Percentiles rank a stretch among this genome's conserved stretches.
These are phyloP conservation scores for Rhodotorula diobovata DNA, from an alignment of 768 basidiomycete species.

Conservation along the genomic window DNA sequence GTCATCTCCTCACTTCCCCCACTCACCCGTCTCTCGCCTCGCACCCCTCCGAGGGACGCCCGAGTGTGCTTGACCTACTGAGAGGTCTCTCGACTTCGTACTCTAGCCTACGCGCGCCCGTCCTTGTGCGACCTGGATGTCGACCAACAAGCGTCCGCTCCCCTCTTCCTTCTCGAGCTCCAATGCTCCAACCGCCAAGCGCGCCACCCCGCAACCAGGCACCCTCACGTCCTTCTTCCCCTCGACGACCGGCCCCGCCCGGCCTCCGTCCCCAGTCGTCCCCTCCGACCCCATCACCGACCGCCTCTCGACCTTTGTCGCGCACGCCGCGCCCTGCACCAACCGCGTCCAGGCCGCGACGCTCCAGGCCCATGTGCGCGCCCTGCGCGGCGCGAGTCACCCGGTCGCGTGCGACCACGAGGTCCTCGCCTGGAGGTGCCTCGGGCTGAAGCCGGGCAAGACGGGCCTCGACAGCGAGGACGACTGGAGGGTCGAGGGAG, in stretches of 20 bases:
- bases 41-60: too few species aligned
- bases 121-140: neutral
- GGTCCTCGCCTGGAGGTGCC: constrained; percentile 73
- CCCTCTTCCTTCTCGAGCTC: neutral
- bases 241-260: constrained; percentile 2
- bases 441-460: constrained; percentile 62
- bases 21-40: too few species aligned
- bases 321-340: constrained; percentile 58
- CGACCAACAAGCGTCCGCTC: neutral
- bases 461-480: constrained; percentile 67
- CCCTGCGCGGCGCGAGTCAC: neutral
- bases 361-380: constrained; percentile 15
- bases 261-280: constrained; percentile 44
- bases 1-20: too few species aligned
- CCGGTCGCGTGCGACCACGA: constrained; percentile 54
- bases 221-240: constrained; percentile 4
- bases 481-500: constrained; percentile 66
- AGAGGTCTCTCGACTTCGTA: neutral
- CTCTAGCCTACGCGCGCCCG: neutral
- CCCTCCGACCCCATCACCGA: constrained; percentile 71
- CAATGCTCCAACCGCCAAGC: constrained; percentile 8
- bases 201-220: neutral
- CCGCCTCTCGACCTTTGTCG: constrained; percentile 68
- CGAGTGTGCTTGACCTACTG: too few species aligned
- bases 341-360: constrained; percentile 45